A percentile compares a stretch with the other conserved stretches of the same genome.
Evolutionary conservation across 306 rosid species (phyloP).

Genomic region (Cucumis cinereus): DNA sequence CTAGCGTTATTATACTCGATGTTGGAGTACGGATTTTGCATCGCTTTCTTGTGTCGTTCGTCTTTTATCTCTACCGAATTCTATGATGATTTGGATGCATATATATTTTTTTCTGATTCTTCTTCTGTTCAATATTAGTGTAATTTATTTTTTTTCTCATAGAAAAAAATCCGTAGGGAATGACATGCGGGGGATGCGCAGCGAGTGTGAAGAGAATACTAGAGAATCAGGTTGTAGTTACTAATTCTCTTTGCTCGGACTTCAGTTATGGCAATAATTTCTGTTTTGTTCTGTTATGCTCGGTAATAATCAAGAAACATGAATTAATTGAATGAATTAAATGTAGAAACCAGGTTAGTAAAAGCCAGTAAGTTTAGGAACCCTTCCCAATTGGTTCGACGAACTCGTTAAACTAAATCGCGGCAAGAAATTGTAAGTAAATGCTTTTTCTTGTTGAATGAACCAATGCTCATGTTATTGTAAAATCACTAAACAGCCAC

Average conservation of each 20-base stretch:
- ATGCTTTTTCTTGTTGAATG: conserved; percentile 5
- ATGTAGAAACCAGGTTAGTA: neutral
- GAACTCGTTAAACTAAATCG: neutral
- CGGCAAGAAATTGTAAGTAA: neutral
- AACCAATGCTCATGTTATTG: conserved; percentile 10
- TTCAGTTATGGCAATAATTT: neutral
- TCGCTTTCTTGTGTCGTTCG: neutral
- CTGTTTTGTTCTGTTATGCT: neutral
- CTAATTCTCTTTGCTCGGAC: neutral
- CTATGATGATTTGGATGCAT: neutral
- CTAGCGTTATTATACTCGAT: conserved; percentile 75
- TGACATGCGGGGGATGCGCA: conserved; percentile 24
- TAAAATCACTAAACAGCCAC: conserved; percentile 42
- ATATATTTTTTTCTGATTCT: neutral
- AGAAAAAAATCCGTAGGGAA: conserved; percentile 21
- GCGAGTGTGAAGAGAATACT: conserved; percentile 17
- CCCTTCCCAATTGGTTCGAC: neutral
- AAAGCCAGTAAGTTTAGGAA: neutral
- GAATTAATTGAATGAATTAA: neutral
- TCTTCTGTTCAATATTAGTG: neutral
- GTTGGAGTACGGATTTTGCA: conserved; percentile 50
- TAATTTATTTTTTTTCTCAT: neutral
- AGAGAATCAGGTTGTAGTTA: conserved; percentile 41
- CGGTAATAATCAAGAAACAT: neutral
- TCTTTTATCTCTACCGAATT: neutral